Evolutionary conservation across 2,329 filamentous ascomycete genomes (phyloP), one percentile per base, ranked within the genome.

Genomic region (Trichocomaceae sp.): DNA sequence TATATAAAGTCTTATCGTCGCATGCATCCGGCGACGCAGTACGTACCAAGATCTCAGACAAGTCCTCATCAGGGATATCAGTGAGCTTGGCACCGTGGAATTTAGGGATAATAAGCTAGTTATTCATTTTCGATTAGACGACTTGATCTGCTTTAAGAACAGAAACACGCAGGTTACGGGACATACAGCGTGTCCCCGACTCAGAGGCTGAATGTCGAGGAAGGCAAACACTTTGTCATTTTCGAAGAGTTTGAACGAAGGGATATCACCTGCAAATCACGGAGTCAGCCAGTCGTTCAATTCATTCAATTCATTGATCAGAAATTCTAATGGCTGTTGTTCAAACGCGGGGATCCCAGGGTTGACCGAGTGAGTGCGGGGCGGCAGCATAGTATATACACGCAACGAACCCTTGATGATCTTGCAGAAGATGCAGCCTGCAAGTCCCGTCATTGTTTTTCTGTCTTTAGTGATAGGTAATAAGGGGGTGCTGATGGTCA

Each of bases 211-310:
- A 74, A 99, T 96, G 72, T 99, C 93, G 62, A 99, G 86, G 73
- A 99, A 99, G 9, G 93, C 93, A 59, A 96, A 80, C 46, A 92
- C 88, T 77, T 92, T 96, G 37, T 95, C 88, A 65, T 83, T 93
- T 76, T 99, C 93, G 69, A 89, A 91, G 74, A 99, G 85, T 82
- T 96, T 99, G 79, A 97, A 86, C 64, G 84, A 92, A 48, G 93
- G 93, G 71, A 99, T 96, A 59, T 97, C 92, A 62, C 91, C 91
- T 96, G 64, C 57, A 23, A 20, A 20, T 15, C 5, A 26, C n/a
- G n/a, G 33, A 37, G 7, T 17, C 35, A 39, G 9, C 19, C n/a
- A 39, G 35, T 39, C 6, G 19, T 17, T 8, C 13, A 2, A 39
- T 39, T 12, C 13, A 39, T 17, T 8, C 13, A 2, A 39, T 39